A percentile compares a stretch with the other conserved stretches of the same genome.
phyloP scores from a whole-genome alignment of 2,329 filamentous ascomycete species.

The Pseudocercospora macadamiae region DNA sequence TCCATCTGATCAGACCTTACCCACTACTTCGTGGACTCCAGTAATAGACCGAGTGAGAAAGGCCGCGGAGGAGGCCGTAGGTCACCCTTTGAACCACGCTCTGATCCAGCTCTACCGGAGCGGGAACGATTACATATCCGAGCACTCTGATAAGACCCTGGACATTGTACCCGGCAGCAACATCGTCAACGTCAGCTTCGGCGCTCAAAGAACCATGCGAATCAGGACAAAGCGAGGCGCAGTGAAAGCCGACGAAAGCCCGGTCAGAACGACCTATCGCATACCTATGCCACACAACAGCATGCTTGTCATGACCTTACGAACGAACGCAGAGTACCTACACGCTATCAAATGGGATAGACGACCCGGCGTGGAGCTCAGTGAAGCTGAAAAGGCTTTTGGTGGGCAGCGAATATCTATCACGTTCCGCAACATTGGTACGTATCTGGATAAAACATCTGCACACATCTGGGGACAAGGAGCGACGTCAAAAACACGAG shows the following conservation, averaged over 20 bases:
- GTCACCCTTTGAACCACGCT: conserved; percentile 85
- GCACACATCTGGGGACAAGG: conserved; percentile 88
- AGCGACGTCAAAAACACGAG: conserved; percentile 68
- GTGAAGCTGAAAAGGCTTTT: conserved; percentile 69
- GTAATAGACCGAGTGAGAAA: conserved; percentile 70
- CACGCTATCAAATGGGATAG: conserved; percentile 93
- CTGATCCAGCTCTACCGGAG: conserved; percentile 92
- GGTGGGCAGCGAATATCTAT: conserved; percentile 81
- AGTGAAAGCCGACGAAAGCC: background rate
- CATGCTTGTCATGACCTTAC: conserved; percentile 77
- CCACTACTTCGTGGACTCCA: conserved; percentile 73
- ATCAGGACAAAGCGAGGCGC: conserved; percentile 75
- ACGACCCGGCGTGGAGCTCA: conserved; percentile 68
- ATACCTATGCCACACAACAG: conserved; percentile 84
- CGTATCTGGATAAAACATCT: conserved; percentile 70
- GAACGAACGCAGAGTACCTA: conserved; percentile 84
- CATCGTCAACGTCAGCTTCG: conserved; percentile 93
- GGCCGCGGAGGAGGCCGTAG: conserved; percentile 70
- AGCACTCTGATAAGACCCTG: conserved; percentile 95
- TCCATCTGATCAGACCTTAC: conserved; percentile 84
- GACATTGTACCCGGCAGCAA: conserved; percentile 80
- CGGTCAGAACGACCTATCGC: conserved; percentile 61
- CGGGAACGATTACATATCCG: conserved; percentile 88
- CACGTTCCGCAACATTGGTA: conserved; percentile 88
- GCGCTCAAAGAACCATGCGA: conserved; percentile 86